Evolutionary conservation across 2,329 filamentous ascomycete genomes (phyloP).

Genomic region (Venturia effusa): DNA sequence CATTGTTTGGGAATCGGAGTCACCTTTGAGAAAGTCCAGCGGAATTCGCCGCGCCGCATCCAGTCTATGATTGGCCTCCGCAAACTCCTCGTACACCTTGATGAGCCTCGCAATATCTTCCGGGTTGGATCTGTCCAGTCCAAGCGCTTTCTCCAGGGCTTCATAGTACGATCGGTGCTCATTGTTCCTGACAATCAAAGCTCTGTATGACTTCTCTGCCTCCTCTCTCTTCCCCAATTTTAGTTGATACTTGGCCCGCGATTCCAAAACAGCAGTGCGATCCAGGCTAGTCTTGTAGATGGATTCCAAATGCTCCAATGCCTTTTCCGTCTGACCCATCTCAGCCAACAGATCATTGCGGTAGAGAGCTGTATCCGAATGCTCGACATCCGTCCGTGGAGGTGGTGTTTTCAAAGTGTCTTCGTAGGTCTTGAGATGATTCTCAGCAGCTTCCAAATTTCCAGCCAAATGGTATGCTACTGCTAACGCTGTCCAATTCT

Average conservation of each 20-base stretch:
- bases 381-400: constrained; percentile 70
- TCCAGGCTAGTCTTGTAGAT: constrained; percentile 72
- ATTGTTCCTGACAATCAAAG: constrained; percentile 73
- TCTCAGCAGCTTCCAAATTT: constrained; percentile 75
- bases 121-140: constrained; percentile 48
- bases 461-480: constrained; percentile 88
- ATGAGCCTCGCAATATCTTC: constrained; percentile 59
- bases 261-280: constrained; percentile 73
- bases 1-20: neutral
- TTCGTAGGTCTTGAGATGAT: constrained; percentile 83
- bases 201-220: constrained; percentile 69
- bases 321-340: constrained; percentile 69
- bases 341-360: constrained; percentile 94
- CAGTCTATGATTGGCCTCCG: constrained; percentile 66
- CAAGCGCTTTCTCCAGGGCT: constrained; percentile 59
- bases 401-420: constrained; percentile 79
- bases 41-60: constrained; percentile 82
- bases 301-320: constrained; percentile 74
- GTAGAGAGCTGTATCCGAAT: constrained; percentile 89
- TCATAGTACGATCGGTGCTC: constrained; percentile 84
- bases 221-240: constrained; percentile 68
- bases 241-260: constrained; percentile 72
- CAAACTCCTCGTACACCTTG: constrained; percentile 72
- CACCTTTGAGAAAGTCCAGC: constrained; percentile 71
- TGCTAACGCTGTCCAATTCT: constrained; percentile 96